Evolutionary conservation across 257 asterid genomes (phyloP), one percentile per base, ranked within the genome.

Genomic region (Fraxinus anomala): DNA sequence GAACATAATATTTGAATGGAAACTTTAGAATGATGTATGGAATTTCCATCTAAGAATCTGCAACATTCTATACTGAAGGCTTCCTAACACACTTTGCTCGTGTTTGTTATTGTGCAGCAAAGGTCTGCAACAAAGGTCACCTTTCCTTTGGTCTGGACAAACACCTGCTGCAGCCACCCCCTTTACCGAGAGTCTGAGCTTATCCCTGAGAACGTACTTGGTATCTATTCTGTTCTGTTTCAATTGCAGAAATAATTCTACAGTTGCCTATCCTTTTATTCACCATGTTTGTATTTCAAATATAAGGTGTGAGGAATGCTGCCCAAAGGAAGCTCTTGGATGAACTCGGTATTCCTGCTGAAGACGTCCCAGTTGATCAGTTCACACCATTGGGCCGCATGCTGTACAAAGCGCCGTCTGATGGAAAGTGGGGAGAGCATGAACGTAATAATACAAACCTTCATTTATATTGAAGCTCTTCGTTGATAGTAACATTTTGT

Each of bases 101-200:
- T 81, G 26, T 66, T 69, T 80, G 24, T 36, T 76, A 21, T 17
- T 73, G 39, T 80, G 83, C 92, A 94, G 98, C 98, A 91, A 94
- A 89, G 98, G 61, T 94, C 98, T 65, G 88, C 97, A 68, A 90
- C 98, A 76, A 94, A 94, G 90, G 98, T 94, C 72, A 94, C 98
- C 72, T 94, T 94, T 82, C 98, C 98, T 34, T 75, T 89, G 82
- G 98, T 94, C 67, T 94, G 98, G 98, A 94, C 98, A 34, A 94
- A 94, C 93, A 92, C 98, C 73, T 94, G 98, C 83, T 94, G 98
- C 90, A 94, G 98, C 85, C 98, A 94, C 83, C 98, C 98, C 14
- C 90, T 94, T n/a, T 89, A 85, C 86, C 88, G 98, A 17, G 97
- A 94, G 40, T 90, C 96, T 11, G 98, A 94, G 83, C 96, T 94